Evolutionary conservation across 2,329 filamentous ascomycete genomes (phyloP).

Genomic region (Penicillium sp.): DNA sequence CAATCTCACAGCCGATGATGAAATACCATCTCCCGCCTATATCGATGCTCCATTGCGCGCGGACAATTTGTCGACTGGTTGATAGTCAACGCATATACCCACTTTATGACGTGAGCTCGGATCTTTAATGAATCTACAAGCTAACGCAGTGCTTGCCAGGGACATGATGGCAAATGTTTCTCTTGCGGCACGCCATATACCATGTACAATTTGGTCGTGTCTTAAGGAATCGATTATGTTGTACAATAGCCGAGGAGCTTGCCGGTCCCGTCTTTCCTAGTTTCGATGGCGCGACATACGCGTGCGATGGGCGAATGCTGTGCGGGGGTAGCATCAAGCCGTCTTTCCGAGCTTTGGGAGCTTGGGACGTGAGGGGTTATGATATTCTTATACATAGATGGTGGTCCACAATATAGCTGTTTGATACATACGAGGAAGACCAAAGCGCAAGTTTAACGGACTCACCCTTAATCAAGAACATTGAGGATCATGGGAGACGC

Average conservation of each 20-base stretch:
- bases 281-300: conserved; percentile 16
- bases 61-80: background rate
- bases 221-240: background rate
- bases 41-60: conserved; percentile 3
- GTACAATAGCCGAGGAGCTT: background rate
- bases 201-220: background rate
- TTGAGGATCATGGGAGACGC: conserved; percentile 15
- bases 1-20: conserved; percentile 17
- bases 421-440: background rate
- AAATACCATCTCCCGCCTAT: background rate
- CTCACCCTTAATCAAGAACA: background rate
- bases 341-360: background rate
- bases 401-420: background rate
- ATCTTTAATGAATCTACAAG: background rate
- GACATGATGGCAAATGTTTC: conserved; percentile 24
- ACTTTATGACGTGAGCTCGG: background rate
- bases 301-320: conserved; percentile 7
- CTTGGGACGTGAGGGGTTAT: background rate
- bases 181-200: background rate
- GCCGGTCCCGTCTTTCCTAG: background rate
- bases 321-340: background rate
- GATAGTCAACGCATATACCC: background rate
- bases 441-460: no score
- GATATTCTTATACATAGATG: background rate
- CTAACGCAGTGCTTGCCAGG: conserved; percentile 13